phyloP scores from a whole-genome alignment of 495 filamentous ascomycete genomes.

The Aspergillus cristatus region DNA sequence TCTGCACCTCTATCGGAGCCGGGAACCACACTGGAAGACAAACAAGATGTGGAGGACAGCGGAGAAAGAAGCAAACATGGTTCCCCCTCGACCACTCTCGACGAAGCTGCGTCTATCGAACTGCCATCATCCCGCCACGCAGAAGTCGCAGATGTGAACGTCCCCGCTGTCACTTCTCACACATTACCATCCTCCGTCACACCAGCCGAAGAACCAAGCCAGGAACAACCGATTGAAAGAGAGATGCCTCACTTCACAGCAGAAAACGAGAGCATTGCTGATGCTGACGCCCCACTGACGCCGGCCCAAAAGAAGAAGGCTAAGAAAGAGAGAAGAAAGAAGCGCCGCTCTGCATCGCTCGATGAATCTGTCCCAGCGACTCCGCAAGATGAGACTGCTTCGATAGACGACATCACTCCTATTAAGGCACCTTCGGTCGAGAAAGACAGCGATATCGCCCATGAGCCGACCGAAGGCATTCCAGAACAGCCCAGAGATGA shows the following conservation, averaged over 20 bases:
- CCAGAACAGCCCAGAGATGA: constrained; percentile 4
- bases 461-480: constrained; percentile 1
- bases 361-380: constrained; percentile 2
- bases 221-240: constrained; percentile 4
- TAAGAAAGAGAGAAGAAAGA: constrained; percentile 17
- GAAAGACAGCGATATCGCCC: too few relatives aligned
- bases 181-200: constrained; percentile 2
- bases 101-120: neutral
- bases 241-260: constrained; percentile 1
- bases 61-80: constrained; percentile 20
- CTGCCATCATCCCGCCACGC: neutral
- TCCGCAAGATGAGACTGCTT: constrained; percentile 8
- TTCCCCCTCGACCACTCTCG: too few relatives aligned
- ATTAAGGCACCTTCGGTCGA: neutral
- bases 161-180: neutral
- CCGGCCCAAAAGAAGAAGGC: constrained; percentile 14
- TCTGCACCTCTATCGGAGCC: neutral
- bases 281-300: constrained; percentile 8
- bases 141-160: neutral
- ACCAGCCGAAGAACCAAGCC: constrained; percentile 2
- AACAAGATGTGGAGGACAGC: constrained; percentile 26
- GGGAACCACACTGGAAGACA: constrained; percentile 12
- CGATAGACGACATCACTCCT: constrained; percentile 1
- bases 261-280: too few relatives aligned
- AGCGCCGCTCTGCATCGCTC: constrained; percentile 6